Conservation (phyloP, 1,284 basidiomycete species). For the Ustilago hordei region DNA sequence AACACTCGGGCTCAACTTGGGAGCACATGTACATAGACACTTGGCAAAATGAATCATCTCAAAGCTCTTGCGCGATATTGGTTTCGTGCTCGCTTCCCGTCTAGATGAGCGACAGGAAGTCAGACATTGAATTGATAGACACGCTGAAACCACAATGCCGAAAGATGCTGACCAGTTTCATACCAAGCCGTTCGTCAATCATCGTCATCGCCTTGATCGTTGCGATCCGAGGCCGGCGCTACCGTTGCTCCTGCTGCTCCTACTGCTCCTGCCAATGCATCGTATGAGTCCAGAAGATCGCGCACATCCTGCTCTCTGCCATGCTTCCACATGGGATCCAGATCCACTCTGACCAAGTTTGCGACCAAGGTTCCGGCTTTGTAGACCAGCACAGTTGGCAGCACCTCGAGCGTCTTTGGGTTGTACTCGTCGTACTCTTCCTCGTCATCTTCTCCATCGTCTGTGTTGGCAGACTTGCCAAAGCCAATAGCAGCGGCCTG, state of each 20-base stretch:
- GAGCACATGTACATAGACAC: constrained; percentile 1
- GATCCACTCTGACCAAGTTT: constrained; percentile 60
- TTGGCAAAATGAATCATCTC: not conserved
- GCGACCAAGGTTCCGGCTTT: constrained; percentile 51
- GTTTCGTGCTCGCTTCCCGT: not conserved
- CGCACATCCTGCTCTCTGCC: constrained; percentile 52
- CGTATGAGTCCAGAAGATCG: constrained; percentile 36
- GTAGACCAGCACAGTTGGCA: constrained; percentile 62
- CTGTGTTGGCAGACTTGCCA: constrained; percentile 20
- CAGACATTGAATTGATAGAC: not conserved
- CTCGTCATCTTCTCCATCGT: constrained; percentile 35
- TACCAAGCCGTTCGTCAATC: not conserved
- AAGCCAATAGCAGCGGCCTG: constrained; percentile 60
- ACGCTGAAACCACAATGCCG: not conserved
- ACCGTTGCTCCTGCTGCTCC: not conserved
- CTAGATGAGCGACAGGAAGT: not conserved
- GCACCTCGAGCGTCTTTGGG: constrained; percentile 48
- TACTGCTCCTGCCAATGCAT: constrained; percentile 12
- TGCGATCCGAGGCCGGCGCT: not conserved
- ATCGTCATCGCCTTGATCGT: constrained; percentile 12
- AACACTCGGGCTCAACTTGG: not conserved
- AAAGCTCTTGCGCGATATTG: not conserved
- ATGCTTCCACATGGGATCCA: constrained; percentile 51
- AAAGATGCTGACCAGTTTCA: not conserved
- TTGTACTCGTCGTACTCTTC: constrained; percentile 50